Evolutionary conservation across 345 rosid genomes (phyloP).

Genomic region (Hibiscus mutabilis): DNA sequence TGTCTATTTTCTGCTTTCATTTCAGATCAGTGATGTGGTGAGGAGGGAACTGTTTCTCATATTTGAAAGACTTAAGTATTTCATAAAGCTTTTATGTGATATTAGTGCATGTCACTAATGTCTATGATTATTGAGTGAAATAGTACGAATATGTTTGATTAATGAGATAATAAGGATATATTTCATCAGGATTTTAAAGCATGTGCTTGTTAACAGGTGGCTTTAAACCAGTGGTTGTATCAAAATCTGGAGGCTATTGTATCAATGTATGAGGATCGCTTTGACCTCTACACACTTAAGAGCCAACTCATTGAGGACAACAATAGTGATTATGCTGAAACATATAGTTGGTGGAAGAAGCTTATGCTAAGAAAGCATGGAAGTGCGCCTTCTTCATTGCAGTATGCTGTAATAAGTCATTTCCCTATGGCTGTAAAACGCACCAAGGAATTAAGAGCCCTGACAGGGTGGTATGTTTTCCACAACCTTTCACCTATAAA

Average conservation of each 20-base stretch:
- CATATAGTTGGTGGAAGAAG: conserved; percentile 62
- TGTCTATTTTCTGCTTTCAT: background rate
- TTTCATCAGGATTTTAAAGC: background rate
- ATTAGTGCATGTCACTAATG: background rate
- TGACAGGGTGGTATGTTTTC: conserved; percentile 72
- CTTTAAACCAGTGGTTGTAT: conserved; percentile 82
- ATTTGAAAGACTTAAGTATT: background rate
- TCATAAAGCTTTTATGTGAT: background rate
- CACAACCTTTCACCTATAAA: conserved; percentile 7
- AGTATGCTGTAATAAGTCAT: conserved; percentile 37
- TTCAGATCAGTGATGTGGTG: background rate
- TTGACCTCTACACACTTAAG: conserved; percentile 62
- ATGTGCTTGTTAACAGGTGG: conserved; percentile 45
- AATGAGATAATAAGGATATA: background rate
- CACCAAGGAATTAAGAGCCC: conserved; percentile 76
- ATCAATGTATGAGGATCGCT: conserved; percentile 90
- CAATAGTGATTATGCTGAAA: conserved; percentile 29
- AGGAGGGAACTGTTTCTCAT: conserved; percentile 1
- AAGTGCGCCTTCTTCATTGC: conserved; percentile 27
- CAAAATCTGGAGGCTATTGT: conserved; percentile 82
- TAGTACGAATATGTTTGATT: background rate
- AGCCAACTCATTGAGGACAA: conserved; percentile 38
- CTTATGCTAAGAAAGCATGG: conserved; percentile 31
- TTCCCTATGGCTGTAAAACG: conserved; percentile 67
- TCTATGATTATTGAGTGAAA: background rate